These are phyloP conservation scores for Crithidia mellificae DNA, from an alignment of 208 protist genomes.

Conservation along the genomic window DNA sequence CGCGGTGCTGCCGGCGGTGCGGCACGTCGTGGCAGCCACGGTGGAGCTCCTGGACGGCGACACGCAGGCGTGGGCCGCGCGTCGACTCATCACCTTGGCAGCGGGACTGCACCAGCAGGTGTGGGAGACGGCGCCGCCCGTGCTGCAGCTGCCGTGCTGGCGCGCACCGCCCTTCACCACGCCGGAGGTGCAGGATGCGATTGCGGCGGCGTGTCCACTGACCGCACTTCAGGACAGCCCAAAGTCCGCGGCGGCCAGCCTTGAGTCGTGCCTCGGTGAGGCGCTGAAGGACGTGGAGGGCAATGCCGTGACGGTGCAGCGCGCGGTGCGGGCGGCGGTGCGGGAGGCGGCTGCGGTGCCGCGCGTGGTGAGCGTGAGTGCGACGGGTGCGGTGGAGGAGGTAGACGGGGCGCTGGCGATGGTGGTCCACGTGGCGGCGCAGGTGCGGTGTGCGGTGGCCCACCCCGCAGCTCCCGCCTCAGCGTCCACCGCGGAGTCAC, in stretches of 20 bases:
- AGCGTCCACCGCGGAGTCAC: constrained; percentile 12
- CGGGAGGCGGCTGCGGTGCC: constrained; percentile 43
- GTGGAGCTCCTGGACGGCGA: constrained; percentile 66
- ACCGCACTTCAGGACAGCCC: constrained; percentile 23
- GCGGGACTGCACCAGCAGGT: constrained; percentile 59
- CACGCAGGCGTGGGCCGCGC: constrained; percentile 34
- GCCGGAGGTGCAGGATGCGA: neutral
- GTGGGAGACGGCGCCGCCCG: constrained; percentile 55
- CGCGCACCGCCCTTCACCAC: constrained; percentile 9
- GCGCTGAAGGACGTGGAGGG: neutral
- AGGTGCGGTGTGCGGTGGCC: constrained; percentile 33
- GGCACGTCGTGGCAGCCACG: constrained; percentile 44
- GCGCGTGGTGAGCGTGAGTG: constrained; percentile 35
- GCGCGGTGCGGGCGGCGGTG: constrained; percentile 14
- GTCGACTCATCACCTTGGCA: constrained; percentile 59
- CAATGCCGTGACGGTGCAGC: constrained; percentile 1
- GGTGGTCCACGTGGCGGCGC: constrained; percentile 42
- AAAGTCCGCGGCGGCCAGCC: constrained; percentile 8
- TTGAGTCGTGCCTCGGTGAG: constrained; percentile 10
- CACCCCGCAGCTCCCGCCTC: neutral
- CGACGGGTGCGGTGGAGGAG: constrained; percentile 42
- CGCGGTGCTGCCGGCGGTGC: constrained; percentile 53
- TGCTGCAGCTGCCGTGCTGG: constrained; percentile 59
- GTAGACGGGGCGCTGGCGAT: constrained; percentile 43
- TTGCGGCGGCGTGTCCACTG: constrained; percentile 20